Percentiles rank a stretch among this genome's conserved stretches.
Conservation (phyloP, 495 filamentous ascomycete species). For the Penicillium desertorum region DNA sequence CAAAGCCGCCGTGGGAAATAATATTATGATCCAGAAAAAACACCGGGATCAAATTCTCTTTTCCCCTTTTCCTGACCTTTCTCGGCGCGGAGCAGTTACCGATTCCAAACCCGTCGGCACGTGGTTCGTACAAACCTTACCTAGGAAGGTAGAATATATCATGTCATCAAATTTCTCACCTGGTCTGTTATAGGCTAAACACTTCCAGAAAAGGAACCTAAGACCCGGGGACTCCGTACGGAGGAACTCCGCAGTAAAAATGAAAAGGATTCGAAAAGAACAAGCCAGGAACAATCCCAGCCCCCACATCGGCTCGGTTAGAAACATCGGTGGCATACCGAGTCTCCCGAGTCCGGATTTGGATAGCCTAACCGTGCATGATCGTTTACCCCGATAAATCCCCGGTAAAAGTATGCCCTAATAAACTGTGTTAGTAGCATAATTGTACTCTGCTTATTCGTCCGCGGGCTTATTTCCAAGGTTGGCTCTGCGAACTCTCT, state of each 20-base stretch:
- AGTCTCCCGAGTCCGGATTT: slow-evolving; percentile 18
- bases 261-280: slow-evolving; percentile 3
- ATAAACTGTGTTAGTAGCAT: background rate
- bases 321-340: slow-evolving; percentile 14
- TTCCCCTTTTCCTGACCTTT: background rate
- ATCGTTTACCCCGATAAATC: slow-evolving; percentile 4
- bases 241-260: background rate
- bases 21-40: background rate
- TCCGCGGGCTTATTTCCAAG: background rate
- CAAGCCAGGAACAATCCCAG: slow-evolving; percentile 3
- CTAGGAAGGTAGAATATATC: no score
- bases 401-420: background rate
- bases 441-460: background rate
- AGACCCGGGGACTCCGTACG: background rate
- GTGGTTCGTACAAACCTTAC: background rate
- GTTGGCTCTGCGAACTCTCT: background rate
- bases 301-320: slow-evolving; percentile 22
- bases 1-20: background rate
- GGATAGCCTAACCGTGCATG: slow-evolving; percentile 8
- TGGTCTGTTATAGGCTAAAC: background rate
- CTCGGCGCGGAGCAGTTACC: slow-evolving; percentile 15
- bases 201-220: background rate
- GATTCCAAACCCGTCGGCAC: slow-evolving; percentile 3
- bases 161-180: no score
- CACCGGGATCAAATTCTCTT: background rate